These are phyloP conservation scores for Geosmithia morbida DNA, from an alignment of 2,329 filamentous ascomycete species.

Conservation along the genomic window DNA sequence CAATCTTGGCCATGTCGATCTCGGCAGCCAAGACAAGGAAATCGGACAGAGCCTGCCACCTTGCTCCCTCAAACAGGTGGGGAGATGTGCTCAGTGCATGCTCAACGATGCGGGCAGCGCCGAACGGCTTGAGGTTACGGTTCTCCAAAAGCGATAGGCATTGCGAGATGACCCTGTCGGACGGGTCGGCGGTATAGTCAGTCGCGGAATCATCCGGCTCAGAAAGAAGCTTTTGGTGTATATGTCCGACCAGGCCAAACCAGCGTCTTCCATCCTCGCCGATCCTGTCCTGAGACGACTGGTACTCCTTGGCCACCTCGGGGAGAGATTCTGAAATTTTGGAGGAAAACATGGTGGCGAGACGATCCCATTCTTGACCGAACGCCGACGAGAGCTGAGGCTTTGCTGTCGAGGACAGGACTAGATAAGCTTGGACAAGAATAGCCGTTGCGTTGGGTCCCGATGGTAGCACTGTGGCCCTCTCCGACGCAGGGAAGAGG, in stretches of 20 bases:
- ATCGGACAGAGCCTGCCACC: constrained; percentile 20
- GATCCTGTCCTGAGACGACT: constrained; percentile 55
- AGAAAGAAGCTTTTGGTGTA: constrained; percentile 19
- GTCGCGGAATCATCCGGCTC: constrained; percentile 8
- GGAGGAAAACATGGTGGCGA: constrained; percentile 48
- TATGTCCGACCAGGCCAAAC: constrained; percentile 39
- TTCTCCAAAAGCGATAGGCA: constrained; percentile 27
- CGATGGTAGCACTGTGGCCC: constrained; percentile 15
- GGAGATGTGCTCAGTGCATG: constrained; percentile 21
- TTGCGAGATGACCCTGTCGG: constrained; percentile 14
- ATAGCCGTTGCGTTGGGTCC: constrained; percentile 20
- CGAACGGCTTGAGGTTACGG: constrained; percentile 42
- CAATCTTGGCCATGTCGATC: constrained; percentile 37
- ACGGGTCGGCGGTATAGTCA: constrained; percentile 14
- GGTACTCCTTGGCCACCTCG: constrained; percentile 66
- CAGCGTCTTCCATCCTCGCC: constrained; percentile 54
- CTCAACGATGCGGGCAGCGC: constrained; percentile 32
- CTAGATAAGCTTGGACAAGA: constrained; percentile 31
- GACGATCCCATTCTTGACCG: constrained; percentile 42
- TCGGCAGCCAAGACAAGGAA: constrained; percentile 35
- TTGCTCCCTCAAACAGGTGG: constrained; percentile 21
- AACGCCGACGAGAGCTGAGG: constrained; percentile 32
- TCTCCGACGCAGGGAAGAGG: constrained; percentile 22
- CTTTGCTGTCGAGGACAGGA: constrained; percentile 22
- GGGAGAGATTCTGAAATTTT: constrained; percentile 63